Base-by-base conservation (phyloP, 352 stramenopile species). In the Globisporangium canariense region DNA sequence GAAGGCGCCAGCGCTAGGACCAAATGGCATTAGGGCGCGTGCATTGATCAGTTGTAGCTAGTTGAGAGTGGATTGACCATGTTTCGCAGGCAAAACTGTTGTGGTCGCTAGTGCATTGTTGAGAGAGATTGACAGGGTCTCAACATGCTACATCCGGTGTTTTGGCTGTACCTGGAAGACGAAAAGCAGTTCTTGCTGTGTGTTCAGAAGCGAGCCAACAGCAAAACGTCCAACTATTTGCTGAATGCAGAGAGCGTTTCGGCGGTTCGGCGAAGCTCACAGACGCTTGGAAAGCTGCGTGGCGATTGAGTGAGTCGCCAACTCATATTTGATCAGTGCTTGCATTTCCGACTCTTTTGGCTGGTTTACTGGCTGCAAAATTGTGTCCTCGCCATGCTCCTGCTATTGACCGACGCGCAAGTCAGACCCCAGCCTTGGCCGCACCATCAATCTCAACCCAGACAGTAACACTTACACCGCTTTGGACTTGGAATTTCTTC, bases 401-500 rank as follows among this genome's bases (percentile, higher is more conserved):
- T 85, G 28, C 3, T 7, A 54, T 51, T 25, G 50, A 7, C 5
- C 5, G 38, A 14, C 60, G 7, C n/a, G 18, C 22, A 55, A 55
- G 22, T 34, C 16, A 56, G n/a, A 57, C 1, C 38, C 14, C 6
- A 47, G 25, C 25, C 25, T 28, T 28, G 25, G 25, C 25, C 25
- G 25, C 25, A 34, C 38, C 18, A 25, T 3, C 60, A 20, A 67
- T 45, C 5, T 54, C 22, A 36, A 97, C 0, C 22, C 14, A 18
- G 10, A 41, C 36, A 16, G 36, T 14, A 25, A 32, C 16, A 58
- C 71, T 50, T 69, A 84, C 77, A 51, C 86, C 75, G 63, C 77
- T 70, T 55, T 85, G 73, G 36, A 89, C 64, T 69, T 90, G 81
- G 62, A 90, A 90, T 47, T 90, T 90, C 67, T 90, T 90, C 71